Percentiles rank a stretch among this genome's conserved stretches.
Conservation (phyloP, 2,329 filamentous ascomycete genomes). For the Penicillium sp. region DNA sequence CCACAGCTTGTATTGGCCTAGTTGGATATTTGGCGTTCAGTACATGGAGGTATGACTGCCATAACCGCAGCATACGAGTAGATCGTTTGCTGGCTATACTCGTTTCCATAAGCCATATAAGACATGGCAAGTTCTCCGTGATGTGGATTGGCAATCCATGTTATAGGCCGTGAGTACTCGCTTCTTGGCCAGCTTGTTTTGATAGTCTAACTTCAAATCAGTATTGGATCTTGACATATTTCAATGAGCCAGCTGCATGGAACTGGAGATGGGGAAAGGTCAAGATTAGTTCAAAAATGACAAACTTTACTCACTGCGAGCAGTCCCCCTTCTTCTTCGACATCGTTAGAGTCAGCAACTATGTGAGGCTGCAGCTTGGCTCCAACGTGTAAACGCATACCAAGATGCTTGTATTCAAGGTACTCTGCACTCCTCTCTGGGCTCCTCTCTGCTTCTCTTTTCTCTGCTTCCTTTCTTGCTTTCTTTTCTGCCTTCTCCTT, state of each 20-base stretch:
- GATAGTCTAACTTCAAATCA: constrained; percentile 4
- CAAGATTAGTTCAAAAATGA: too few relatives aligned
- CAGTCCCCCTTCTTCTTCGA: not conserved
- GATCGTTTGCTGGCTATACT: constrained; percentile 8
- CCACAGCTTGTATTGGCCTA: not conserved
- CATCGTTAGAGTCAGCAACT: not conserved
- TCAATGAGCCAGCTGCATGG: too few relatives aligned
- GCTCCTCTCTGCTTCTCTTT: too few relatives aligned
- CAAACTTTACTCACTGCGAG: not conserved
- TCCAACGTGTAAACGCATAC: not conserved
- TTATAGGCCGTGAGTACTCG: constrained; percentile 13
- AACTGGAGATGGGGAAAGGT: too few relatives aligned
- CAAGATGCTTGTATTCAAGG: not conserved
- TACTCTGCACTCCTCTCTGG: not conserved
- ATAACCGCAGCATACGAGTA: constrained; percentile 28
- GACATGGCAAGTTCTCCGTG: constrained; percentile 21
- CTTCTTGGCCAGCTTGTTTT: constrained; percentile 8
- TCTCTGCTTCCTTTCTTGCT: too few relatives aligned
- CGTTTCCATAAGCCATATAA: constrained; percentile 24
- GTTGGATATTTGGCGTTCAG: not conserved
- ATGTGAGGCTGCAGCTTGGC: not conserved
- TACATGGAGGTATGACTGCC: constrained; percentile 22
- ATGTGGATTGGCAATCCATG: constrained; percentile 22
- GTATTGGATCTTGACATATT: too few relatives aligned
- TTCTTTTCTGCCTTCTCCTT: too few relatives aligned